Conservation (phyloP, 495 filamentous ascomycete species). For the Podospora sp. region DNA sequence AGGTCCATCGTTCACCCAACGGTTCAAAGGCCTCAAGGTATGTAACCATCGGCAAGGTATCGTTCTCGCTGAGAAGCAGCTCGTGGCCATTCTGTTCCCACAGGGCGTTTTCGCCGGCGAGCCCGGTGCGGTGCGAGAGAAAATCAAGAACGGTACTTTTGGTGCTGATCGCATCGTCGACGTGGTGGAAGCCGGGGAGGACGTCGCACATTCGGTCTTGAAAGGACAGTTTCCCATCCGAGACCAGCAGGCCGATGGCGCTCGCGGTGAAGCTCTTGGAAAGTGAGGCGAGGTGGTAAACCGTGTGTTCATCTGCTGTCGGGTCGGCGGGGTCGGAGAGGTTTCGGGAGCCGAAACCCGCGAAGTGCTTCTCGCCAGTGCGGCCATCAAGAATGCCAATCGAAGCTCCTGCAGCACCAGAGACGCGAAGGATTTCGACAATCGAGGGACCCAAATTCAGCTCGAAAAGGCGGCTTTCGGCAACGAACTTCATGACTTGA, state of each 20-base stretch:
- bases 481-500: background rate
- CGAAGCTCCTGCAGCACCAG: constrained; percentile 14
- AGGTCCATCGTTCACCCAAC: too few species aligned
- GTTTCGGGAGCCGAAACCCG: constrained; percentile 15
- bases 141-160: constrained; percentile 17
- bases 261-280: constrained; percentile 41
- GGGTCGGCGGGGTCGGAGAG: background rate
- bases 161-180: constrained; percentile 2
- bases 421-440: constrained; percentile 2
- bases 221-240: constrained; percentile 37
- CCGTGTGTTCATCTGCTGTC: constrained; percentile 34
- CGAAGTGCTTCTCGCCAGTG: constrained; percentile 4
- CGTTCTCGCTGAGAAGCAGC: constrained; percentile 13
- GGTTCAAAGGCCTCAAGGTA: too few species aligned
- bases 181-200: constrained; percentile 18
- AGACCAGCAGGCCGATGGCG: constrained; percentile 36
- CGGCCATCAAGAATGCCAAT: constrained; percentile 16
- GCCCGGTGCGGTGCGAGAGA: constrained; percentile 17
- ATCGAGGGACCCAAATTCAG: constrained; percentile 4
- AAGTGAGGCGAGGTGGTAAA: constrained; percentile 41
- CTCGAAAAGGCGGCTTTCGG: background rate
- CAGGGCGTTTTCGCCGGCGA: constrained; percentile 16
- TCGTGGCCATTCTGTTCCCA: constrained; percentile 18
- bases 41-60: constrained; percentile 8
- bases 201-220: constrained; percentile 8